These are phyloP conservation scores for Mallotus japonicus DNA, from an alignment of 441 rosid species.

Conservation along the genomic window DNA sequence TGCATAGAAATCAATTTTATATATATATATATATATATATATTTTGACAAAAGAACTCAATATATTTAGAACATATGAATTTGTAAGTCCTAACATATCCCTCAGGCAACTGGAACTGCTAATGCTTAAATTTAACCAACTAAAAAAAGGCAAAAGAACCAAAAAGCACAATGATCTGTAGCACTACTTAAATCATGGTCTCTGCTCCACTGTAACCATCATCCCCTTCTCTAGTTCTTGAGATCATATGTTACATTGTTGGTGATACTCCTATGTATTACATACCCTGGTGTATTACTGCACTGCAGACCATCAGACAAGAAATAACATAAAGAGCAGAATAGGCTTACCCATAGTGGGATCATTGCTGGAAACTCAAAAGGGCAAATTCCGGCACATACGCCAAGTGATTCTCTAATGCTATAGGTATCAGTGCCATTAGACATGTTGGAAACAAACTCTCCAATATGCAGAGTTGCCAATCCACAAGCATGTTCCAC, in stretches of 20 bases:
- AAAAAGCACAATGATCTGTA: neutral
- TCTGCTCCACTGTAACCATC: neutral
- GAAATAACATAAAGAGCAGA: neutral
- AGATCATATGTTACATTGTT: neutral
- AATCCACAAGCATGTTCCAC: slow-evolving; percentile 95
- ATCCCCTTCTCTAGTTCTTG: neutral
- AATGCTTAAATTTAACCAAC: neutral
- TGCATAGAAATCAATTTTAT: slow-evolving; percentile 30
- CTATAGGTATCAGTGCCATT: slow-evolving; percentile 85
- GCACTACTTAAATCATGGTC: neutral
- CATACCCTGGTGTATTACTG: neutral
- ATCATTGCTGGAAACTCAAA: slow-evolving; percentile 95
- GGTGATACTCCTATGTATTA: neutral
- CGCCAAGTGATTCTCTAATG: slow-evolving; percentile 84
- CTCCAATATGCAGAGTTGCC: slow-evolving; percentile 89
- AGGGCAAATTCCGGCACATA: slow-evolving; percentile 94
- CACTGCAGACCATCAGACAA: neutral
- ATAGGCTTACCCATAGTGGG: slow-evolving; percentile 72
- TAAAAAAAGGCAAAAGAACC: neutral
- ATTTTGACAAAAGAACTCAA: neutral
- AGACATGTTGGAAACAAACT: slow-evolving; percentile 77
- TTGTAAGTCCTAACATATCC: neutral
- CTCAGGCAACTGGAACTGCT: neutral
- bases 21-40: too few species aligned
- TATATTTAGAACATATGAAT: neutral